Conservation (phyloP, 2,329 filamentous ascomycete genomes). For the Mycosphaerella arachidis region DNA sequence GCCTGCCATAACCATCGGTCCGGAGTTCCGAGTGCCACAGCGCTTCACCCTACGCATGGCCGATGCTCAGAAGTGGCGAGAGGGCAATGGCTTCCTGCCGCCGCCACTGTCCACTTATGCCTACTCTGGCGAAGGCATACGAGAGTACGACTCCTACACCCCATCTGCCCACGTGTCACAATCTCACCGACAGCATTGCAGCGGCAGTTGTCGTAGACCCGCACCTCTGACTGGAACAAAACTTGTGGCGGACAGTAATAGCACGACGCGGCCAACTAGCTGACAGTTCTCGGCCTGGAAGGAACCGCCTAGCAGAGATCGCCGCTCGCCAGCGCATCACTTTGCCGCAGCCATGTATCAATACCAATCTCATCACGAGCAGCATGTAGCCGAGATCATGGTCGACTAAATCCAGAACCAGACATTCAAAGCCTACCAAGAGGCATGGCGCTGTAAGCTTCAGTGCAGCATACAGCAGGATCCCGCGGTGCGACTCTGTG, state of each 20-base stretch:
- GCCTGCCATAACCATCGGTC: neutral
- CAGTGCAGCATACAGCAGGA: neutral
- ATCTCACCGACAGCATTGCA: neutral
- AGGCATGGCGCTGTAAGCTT: neutral
- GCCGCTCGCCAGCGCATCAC: slow-evolving; percentile 2
- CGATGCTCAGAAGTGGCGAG: neutral
- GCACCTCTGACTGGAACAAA: neutral
- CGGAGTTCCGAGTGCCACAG: neutral
- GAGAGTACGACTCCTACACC: neutral
- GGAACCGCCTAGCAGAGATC: neutral
- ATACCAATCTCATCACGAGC: neutral
- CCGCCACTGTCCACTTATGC: neutral
- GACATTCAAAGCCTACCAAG: neutral
- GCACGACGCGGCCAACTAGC: neutral
- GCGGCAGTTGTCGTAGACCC: neutral
- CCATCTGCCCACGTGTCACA: neutral
- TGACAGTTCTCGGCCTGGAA: neutral
- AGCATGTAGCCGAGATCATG: neutral
- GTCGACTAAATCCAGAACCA: neutral
- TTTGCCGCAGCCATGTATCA: neutral
- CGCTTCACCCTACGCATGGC: neutral
- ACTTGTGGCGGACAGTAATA: neutral
- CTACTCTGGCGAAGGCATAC: neutral
- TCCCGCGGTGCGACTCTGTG: neutral
- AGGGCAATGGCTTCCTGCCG: neutral